Conservation (phyloP, 495 filamentous ascomycete genomes). For the Platismatia glauca region DNA sequence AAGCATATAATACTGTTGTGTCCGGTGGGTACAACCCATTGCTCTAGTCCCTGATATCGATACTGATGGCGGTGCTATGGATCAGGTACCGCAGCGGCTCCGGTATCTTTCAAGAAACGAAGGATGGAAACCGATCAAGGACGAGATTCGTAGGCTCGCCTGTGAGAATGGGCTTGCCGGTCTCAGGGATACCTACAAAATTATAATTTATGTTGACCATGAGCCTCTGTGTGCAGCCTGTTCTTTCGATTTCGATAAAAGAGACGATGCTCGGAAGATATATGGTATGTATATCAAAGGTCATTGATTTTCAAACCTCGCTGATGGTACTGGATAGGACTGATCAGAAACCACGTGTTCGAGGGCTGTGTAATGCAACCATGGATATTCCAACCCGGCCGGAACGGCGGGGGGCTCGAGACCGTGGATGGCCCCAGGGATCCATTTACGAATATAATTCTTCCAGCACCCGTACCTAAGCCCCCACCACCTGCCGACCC, state of each 20-base stretch:
- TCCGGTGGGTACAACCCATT: neutral
- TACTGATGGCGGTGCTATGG: neutral
- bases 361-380: neutral
- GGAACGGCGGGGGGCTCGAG: neutral
- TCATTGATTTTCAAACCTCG: neutral
- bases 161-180: neutral
- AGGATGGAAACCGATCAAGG: neutral
- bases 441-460: neutral
- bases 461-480: neutral
- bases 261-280: neutral
- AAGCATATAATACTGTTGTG: neutral
- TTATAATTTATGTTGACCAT: neutral
- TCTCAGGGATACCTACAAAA: no score
- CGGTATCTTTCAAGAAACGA: neutral
- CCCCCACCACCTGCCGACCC: neutral
- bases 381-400: neutral
- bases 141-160: neutral
- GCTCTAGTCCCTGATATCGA: neutral
- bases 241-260: neutral
- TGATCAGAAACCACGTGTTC: neutral
- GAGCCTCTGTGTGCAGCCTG: neutral
- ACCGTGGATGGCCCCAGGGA: neutral
- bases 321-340: neutral
- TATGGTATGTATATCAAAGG: neutral
- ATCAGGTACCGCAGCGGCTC: neutral